Percentiles rank a stretch among this genome's conserved stretches.
phyloP scores from a whole-genome alignment of 169 alveolate genomes.

The Babesia divergens region DNA sequence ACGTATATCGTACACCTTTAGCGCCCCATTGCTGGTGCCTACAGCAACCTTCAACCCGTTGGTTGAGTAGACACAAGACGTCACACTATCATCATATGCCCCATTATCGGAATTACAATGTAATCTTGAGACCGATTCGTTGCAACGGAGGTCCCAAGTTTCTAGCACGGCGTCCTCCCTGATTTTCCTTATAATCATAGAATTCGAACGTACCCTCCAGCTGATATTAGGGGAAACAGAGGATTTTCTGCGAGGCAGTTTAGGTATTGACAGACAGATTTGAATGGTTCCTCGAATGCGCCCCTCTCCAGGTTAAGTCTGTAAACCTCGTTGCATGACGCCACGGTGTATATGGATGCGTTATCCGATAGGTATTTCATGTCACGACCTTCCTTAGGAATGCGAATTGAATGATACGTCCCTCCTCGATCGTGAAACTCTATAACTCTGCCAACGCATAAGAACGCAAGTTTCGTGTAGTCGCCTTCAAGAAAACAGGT shows the following conservation, averaged over 20 bases:
- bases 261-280: constrained; percentile 29
- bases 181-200: background rate
- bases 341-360: constrained; percentile 58
- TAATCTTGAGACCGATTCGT: constrained; percentile 33
- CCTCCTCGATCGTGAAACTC: constrained; percentile 79
- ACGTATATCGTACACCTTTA: constrained; percentile 68
- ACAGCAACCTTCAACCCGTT: constrained; percentile 72
- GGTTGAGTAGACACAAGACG: constrained; percentile 54
- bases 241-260: constrained; percentile 64
- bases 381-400: constrained; percentile 76
- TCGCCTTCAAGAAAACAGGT: constrained; percentile 68
- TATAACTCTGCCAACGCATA: constrained; percentile 62
- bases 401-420: constrained; percentile 59
- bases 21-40: constrained; percentile 64
- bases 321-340: constrained; percentile 66
- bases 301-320: constrained; percentile 54
- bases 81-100: constrained; percentile 26
- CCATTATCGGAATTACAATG: constrained; percentile 8
- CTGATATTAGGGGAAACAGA: constrained; percentile 44
- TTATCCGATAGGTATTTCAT: constrained; percentile 66
- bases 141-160: constrained; percentile 59
- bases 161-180: constrained; percentile 49
- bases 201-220: constrained; percentile 52
- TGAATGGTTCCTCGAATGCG: constrained; percentile 53
- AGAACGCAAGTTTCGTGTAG: constrained; percentile 70